phyloP scores from a whole-genome alignment of 2,329 filamentous ascomycete genomes.

The Periconia macrospinosa region DNA sequence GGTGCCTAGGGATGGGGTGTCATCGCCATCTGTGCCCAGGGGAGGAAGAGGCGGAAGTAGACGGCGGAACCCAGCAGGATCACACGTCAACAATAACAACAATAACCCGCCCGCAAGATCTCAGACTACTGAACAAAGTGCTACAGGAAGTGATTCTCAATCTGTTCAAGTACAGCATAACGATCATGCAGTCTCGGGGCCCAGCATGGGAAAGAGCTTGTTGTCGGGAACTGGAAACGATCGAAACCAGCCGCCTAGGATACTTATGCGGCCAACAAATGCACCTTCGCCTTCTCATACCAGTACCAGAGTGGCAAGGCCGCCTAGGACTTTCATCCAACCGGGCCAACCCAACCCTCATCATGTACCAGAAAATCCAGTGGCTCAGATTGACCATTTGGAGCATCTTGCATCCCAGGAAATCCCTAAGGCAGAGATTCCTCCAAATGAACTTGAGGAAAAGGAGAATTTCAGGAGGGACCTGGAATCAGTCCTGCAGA shows the following conservation, averaged over 20 bases:
- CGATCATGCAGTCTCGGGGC: not conserved
- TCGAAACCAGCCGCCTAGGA: conserved; percentile 9
- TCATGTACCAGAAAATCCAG: conserved; percentile 25
- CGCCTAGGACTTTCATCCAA: not conserved
- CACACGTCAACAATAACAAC: not conserved
- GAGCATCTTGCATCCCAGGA: conserved; percentile 49
- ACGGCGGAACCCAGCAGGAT: not conserved
- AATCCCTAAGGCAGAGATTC: conserved; percentile 65
- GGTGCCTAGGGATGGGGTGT: too few relatives aligned
- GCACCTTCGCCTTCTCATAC: not conserved
- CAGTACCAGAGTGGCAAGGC: not conserved
- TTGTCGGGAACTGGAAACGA: conserved; percentile 1
- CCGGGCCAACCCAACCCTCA: conserved; percentile 15
- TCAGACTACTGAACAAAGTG: not conserved
- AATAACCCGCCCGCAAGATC: not conserved
- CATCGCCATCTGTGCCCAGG: conserved; percentile 4
- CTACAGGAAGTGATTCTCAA: not conserved
- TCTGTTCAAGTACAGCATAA: not conserved
- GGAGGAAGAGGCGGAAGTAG: conserved; percentile 3
- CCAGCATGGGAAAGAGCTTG: not conserved
- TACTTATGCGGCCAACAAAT: conserved; percentile 23
- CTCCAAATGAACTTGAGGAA: conserved; percentile 62
- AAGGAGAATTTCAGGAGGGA: conserved; percentile 71
- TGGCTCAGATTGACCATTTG: conserved; percentile 46
- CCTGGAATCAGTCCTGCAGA: conserved; percentile 67